phyloP scores from a whole-genome alignment of 306 rosid genomes.

The Cucurbita pepo region DNA sequence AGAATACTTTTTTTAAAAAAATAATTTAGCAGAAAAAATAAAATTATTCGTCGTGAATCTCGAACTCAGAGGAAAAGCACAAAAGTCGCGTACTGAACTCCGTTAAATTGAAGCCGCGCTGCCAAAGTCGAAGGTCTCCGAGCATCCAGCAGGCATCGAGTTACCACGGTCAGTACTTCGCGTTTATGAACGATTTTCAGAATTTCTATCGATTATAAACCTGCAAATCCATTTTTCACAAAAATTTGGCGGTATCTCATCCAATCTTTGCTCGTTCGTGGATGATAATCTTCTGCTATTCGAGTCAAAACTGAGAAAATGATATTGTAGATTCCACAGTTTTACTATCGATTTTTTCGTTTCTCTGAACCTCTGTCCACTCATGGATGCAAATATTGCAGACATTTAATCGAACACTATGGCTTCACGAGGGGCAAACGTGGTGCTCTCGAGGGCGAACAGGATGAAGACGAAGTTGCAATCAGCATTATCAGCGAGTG shows the following conservation, averaged over 20 bases:
- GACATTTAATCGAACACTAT: constrained; percentile 11
- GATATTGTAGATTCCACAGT: background rate
- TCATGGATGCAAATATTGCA: background rate
- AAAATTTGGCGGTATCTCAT: background rate
- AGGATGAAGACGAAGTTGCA: constrained; percentile 58
- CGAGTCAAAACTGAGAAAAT: background rate
- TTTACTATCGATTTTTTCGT: background rate
- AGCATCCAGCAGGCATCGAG: background rate
- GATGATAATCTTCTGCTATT: background rate
- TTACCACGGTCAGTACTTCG: background rate
- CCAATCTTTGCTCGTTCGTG: background rate
- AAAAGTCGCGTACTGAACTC: background rate
- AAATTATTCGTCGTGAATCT: no score
- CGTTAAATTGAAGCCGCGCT: background rate
- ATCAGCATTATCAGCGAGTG: constrained; percentile 47
- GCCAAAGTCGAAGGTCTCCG: background rate
- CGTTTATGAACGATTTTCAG: background rate
- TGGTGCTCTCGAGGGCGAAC: constrained; percentile 37
- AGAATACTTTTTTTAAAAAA: no score
- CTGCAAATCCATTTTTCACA: background rate
- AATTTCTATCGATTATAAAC: background rate
- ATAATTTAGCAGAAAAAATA: no score
- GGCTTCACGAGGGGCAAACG: constrained; percentile 35
- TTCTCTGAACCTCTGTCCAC: background rate
- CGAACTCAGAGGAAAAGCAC: no score